Conservation (phyloP, 176 grass and related monocot species). For the Raddia guianensis region DNA sequence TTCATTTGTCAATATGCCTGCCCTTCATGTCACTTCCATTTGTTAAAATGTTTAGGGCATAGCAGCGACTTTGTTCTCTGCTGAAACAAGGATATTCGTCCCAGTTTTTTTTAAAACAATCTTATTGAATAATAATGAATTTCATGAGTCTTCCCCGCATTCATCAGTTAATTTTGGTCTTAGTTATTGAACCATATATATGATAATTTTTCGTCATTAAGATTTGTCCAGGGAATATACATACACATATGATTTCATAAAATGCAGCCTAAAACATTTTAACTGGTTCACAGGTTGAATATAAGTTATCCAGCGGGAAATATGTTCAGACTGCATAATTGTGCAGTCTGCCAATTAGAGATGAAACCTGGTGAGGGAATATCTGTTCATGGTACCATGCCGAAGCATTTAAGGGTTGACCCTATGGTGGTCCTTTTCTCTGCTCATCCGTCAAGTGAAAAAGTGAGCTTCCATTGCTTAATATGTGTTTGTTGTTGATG, state of each 20-base stretch:
- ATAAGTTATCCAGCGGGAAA: constrained; percentile 57
- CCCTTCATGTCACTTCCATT: too few relatives aligned
- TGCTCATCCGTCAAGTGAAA: constrained; percentile 76
- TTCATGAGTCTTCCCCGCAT: too few relatives aligned
- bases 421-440: constrained; percentile 93
- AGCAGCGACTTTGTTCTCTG: too few relatives aligned
- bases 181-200: constrained; percentile 30
- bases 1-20: too few relatives aligned
- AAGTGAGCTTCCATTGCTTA: too few relatives aligned
- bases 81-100: too few relatives aligned
- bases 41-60: too few relatives aligned
- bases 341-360: constrained; percentile 87
- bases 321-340: too few relatives aligned
- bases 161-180: too few relatives aligned
- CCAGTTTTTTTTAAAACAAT: too few relatives aligned
- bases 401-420: constrained; percentile 51
- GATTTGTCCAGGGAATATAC: constrained; percentile 9
- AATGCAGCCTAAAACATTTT: constrained; percentile 28
- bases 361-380: constrained; percentile 91
- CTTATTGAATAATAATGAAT: too few relatives aligned
- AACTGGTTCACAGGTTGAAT: constrained; percentile 59
- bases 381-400: constrained; percentile 61
- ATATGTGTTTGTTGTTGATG: too few relatives aligned
- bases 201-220: background rate
- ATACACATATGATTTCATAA: constrained; percentile 37